Base-by-base conservation (phyloP, 768 basidiomycete species). In the Polyporus arcularius region DNA sequence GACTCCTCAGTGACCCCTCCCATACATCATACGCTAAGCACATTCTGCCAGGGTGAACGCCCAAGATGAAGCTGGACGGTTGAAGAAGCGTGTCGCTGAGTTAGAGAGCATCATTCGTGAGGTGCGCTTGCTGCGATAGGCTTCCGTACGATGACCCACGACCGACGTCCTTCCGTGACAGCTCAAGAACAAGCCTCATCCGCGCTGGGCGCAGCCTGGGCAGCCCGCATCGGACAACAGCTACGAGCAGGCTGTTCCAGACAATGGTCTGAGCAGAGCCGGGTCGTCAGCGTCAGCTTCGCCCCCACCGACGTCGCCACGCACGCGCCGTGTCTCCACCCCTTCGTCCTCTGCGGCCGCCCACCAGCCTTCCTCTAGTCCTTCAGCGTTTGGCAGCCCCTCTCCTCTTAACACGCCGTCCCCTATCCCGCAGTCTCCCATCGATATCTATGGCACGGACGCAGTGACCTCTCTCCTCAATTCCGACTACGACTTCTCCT, bases 51-150 rank as follows among this genome's bases (percentile, higher is more conserved):
- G 60, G 38, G 40, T 42, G n/a, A 58, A 76, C 52, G 67, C 73
- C 10, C 82, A 83, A 61, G 87, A 88, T 58, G 90, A 92, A 70
- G 80, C 79, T 46, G 80, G 84, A 38, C 80, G 86, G 40, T 78
- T 93, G 21, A 81, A 89, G 55, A 84, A 85, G 61, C 84, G 91
- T 48, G 87, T 93, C 26, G 90, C 90, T 30, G 91, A 94, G 67
- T 80, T 94, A 0, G 91, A 94, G 72, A 87, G 88, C 53, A 89
- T 92, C 40, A 88, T 93, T 62, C 84, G 91, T n/a, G 89, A 89
- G 79, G 88, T 86, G 40, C 50, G 42, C 21, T 11, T 42, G 9
- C 31, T 21, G 42, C 32, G 38, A 40, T 11, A 16, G 41, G n/a
- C 42, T 52, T 42, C 46, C 43, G 21, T 39, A 39, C 18, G 14